Conservation (phyloP, 495 filamentous ascomycete genomes). For the Tetracladium marchalianum region DNA sequence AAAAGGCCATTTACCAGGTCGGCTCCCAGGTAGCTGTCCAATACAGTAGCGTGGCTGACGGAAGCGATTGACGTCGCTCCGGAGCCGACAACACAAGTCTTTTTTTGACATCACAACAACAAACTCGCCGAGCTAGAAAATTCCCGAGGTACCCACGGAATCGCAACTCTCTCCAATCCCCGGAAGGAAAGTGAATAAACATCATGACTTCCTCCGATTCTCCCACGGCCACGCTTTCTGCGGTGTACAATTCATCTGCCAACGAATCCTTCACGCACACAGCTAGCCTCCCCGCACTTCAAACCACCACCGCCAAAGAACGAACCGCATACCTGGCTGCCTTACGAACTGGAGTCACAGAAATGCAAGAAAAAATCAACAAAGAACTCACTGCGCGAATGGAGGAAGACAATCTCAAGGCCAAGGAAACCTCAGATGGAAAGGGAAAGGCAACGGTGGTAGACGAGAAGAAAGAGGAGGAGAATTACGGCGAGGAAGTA, state of each 20-base stretch:
- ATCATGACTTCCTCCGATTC: background rate
- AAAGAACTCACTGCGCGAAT: constrained; percentile 74
- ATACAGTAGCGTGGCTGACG: too few relatives aligned
- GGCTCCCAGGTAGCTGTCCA: too few relatives aligned
- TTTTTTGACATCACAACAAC: too few relatives aligned
- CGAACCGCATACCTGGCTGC: constrained; percentile 58
- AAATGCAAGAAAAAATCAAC: constrained; percentile 70
- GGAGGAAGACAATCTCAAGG: constrained; percentile 68
- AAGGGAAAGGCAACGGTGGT: constrained; percentile 31
- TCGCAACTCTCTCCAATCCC: background rate
- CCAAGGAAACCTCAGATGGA: constrained; percentile 22
- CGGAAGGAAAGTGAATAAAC: background rate
- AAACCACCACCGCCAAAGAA: constrained; percentile 28
- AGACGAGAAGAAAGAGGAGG: constrained; percentile 61
- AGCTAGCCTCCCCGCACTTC: constrained; percentile 30
- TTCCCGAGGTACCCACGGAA: background rate
- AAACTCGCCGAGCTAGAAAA: too few relatives aligned
- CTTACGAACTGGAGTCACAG: constrained; percentile 49
- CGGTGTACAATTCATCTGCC: constrained; percentile 51
- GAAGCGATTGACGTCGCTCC: too few relatives aligned
- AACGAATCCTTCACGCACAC: constrained; percentile 31
- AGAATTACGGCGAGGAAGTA: constrained; percentile 78
- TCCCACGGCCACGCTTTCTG: constrained; percentile 26
- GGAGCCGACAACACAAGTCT: too few relatives aligned
- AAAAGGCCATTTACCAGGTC: too few relatives aligned